Evolutionary conservation across 495 filamentous ascomycete genomes (phyloP).

Genomic region (Daldinia grandis): DNA sequence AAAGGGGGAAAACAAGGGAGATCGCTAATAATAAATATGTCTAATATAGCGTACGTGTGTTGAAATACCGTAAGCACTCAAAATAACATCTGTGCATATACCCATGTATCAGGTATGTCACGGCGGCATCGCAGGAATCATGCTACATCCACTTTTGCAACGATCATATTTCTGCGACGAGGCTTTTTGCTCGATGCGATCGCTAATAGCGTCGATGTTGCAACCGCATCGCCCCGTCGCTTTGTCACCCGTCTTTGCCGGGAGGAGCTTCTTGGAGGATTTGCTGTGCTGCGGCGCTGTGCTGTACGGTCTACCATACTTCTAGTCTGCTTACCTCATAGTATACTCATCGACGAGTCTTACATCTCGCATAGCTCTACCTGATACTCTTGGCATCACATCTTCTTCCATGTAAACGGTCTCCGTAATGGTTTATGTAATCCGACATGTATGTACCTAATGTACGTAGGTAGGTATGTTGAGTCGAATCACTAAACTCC

Average conservation of each 20-base stretch:
- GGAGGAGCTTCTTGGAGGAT: constrained; percentile 3
- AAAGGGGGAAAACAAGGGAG: neutral
- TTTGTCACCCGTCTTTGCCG: neutral
- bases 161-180: constrained; percentile 31
- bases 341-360: neutral
- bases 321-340: neutral
- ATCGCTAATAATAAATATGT: constrained; percentile 37
- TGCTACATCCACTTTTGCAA: constrained; percentile 23
- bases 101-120: constrained; percentile 19
- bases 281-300: neutral
- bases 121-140: constrained; percentile 33
- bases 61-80: constrained; percentile 38
- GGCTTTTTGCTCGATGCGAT: constrained; percentile 30
- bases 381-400: constrained; percentile 1
- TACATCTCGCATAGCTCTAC: neutral
- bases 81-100: constrained; percentile 29
- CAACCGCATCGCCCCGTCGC: constrained; percentile 2
- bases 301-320: neutral
- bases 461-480: neutral
- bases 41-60: constrained; percentile 11
- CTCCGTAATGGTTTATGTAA: constrained; percentile 1
- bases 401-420: neutral
- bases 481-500: neutral
- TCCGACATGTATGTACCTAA: neutral
- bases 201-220: constrained; percentile 5